phyloP scores from a whole-genome alignment of 257 asterid genomes.

The Nicotiana obtusifolia region DNA sequence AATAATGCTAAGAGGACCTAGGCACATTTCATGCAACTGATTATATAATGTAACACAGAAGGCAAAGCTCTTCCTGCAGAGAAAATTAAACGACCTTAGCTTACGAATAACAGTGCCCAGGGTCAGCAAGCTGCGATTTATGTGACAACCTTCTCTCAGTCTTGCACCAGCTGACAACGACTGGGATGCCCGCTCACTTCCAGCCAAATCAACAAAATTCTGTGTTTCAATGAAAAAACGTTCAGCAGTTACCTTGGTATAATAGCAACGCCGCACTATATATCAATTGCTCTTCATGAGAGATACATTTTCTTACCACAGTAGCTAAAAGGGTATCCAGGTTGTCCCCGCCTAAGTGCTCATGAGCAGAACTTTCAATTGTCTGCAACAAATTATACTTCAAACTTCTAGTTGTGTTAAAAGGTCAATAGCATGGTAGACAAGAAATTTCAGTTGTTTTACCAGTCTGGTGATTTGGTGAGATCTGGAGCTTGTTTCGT shows the following conservation, averaged over 20 bases:
- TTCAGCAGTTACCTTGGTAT: background rate
- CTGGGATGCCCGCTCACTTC: slow-evolving; percentile 49
- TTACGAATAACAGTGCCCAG: slow-evolving; percentile 54
- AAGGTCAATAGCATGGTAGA: background rate
- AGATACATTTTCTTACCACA: slow-evolving; percentile 54
- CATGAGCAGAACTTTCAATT: slow-evolving; percentile 69
- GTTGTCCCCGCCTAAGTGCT: slow-evolving; percentile 30
- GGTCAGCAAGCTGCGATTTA: slow-evolving; percentile 42
- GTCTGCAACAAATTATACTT: slow-evolving; percentile 34
- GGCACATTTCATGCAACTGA: background rate
- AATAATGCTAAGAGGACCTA: background rate
- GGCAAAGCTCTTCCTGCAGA: background rate
- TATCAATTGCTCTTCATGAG: background rate
- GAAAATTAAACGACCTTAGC: slow-evolving; percentile 43
- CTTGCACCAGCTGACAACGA: slow-evolving; percentile 33
- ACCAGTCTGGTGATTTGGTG: slow-evolving; percentile 91
- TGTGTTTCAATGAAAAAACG: slow-evolving; percentile 9
- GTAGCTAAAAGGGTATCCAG: slow-evolving; percentile 61
- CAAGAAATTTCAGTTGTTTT: slow-evolving; percentile 14
- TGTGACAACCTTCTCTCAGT: slow-evolving; percentile 49
- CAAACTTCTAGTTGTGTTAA: background rate
- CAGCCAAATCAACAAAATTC: slow-evolving; percentile 50
- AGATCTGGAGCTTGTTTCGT: slow-evolving; percentile 91
- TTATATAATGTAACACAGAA: background rate
- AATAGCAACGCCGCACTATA: background rate